Evolutionary conservation across 225 moss, liverwort and hornwort genomes (phyloP), one percentile per base, ranked within the genome.

Genomic region (Thuidium tamariscinum): DNA sequence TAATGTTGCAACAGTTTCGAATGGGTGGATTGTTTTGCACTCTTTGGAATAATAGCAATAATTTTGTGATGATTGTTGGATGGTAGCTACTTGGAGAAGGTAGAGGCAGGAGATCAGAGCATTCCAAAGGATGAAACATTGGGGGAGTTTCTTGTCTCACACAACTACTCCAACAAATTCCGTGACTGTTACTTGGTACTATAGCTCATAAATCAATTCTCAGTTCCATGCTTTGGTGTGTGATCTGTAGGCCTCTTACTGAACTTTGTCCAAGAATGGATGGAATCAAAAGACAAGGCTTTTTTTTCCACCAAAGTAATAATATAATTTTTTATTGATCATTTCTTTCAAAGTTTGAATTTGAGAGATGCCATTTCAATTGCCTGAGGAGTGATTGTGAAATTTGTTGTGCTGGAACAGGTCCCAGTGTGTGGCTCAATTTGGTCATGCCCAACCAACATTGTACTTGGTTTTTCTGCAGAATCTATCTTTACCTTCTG

Each of bases 101-200:
- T 95, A 63, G 94, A 96, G 62, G 81, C 56, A 41, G 90, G 89
- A 74, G 95, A 93, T 37, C 55, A 69, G 63, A 87, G 84, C 59
- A 80, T 95, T 70, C 85, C 90, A 57, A 44, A 82, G 30, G 90
- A 93, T 81, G 84, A 85, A 84, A 98, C 97, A 34, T 90, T 98
- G 11, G 94, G 95, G 49, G 95, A 93, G n/a, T 98, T 98, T 86
- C 88, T 98, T 16, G 74, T 86, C 11, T 90, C 93, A 5, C 93
- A 94, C 82, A 90, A 90, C 19, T 98, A 96, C 90, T 96, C 97
- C 42, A 37, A 89, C 34, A 96, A 96, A 62, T 98, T 98, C 79
- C 90, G 82, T 44, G 96, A 98, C 34, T 95, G 95, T 87, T 98
- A 96, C 78, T 86, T 98, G 96, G 96, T 97, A 92, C 42, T 17